These are phyloP conservation scores for Pseudopediastrum boryanum DNA, from an alignment of 139 green algal species.

Conservation along the genomic window DNA sequence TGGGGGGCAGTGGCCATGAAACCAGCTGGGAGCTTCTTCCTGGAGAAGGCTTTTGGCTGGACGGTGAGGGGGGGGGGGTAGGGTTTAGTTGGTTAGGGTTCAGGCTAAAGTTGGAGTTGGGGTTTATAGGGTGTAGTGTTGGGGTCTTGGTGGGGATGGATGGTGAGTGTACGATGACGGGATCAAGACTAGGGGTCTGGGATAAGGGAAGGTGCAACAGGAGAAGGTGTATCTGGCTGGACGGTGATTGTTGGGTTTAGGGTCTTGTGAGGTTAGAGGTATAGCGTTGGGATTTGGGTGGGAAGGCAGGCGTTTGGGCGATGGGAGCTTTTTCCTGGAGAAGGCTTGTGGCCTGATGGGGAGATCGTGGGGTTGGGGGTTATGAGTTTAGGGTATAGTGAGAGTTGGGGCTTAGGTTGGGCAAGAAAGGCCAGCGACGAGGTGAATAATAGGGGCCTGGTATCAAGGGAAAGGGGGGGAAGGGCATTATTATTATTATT, in stretches of 20 bases:
- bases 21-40: conserved; percentile 50
- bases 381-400: too few species aligned
- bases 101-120: background rate
- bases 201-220: background rate
- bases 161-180: background rate
- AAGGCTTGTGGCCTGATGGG: too few species aligned
- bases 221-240: background rate
- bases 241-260: background rate
- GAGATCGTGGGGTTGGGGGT: too few species aligned
- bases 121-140: background rate
- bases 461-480: too few species aligned
- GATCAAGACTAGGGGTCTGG: background rate
- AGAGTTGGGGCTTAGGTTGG: too few species aligned
- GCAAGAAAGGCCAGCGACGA: too few species aligned
- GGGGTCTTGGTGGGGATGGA: background rate
- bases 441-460: too few species aligned
- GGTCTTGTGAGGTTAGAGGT: too few species aligned
- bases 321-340: too few species aligned
- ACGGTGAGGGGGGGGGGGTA: conserved; percentile 32
- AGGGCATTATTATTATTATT: too few species aligned
- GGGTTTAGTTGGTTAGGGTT: background rate
- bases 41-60: conserved; percentile 56
- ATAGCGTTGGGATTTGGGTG: too few species aligned
- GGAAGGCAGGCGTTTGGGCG: too few species aligned
- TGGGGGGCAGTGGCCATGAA: conserved; percentile 43